phyloP scores from a whole-genome alignment of 768 basidiomycete species.

The Lactarius indigo region DNA sequence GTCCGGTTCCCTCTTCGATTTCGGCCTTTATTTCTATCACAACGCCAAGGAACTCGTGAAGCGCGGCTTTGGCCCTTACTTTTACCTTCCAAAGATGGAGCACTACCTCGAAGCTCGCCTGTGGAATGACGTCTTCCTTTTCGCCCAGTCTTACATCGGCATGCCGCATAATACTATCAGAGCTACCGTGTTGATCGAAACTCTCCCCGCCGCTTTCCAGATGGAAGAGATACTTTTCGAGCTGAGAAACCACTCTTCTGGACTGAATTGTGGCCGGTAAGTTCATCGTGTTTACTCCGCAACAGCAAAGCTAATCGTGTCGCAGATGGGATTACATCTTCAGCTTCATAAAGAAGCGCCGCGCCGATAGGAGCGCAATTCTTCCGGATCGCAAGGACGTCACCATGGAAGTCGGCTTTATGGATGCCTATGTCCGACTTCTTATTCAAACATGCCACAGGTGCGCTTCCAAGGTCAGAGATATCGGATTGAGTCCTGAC shows the following conservation, averaged over 20 bases:
- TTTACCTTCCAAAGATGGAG: slow-evolving; percentile 99
- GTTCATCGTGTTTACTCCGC: slow-evolving; percentile 16
- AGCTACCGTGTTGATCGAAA: slow-evolving; percentile 94
- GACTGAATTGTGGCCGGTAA: slow-evolving; percentile 93
- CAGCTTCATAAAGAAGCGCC: slow-evolving; percentile 97
- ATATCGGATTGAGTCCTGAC: slow-evolving; percentile 5
- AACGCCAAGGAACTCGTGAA: slow-evolving; percentile 90
- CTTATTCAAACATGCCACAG: slow-evolving; percentile 98
- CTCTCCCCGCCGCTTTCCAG: slow-evolving; percentile 97
- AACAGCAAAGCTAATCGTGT: not conserved
- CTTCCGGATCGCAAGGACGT: slow-evolving; percentile 96
- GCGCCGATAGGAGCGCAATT: slow-evolving; percentile 82
- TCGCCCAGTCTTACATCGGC: slow-evolving; percentile 87
- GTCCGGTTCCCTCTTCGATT: slow-evolving; percentile 94
- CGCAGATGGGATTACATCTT: slow-evolving; percentile 91
- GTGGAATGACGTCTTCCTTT: slow-evolving; percentile 97
- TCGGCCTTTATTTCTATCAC: slow-evolving; percentile 96
- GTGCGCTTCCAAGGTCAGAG: slow-evolving; percentile 39
- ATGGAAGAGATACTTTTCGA: slow-evolving; percentile 99
- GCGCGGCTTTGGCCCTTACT: slow-evolving; percentile 89
- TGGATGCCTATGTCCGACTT: slow-evolving; percentile 94
- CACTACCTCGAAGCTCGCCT: slow-evolving; percentile 94
- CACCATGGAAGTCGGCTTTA: slow-evolving; percentile 97
- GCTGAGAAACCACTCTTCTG: slow-evolving; percentile 90
- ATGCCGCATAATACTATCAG: slow-evolving; percentile 86